Evolutionary conservation across 192 early-diverging fungal species (phyloP), one percentile per base, ranked within the genome.

Genomic region (Diversispora eburnea): DNA sequence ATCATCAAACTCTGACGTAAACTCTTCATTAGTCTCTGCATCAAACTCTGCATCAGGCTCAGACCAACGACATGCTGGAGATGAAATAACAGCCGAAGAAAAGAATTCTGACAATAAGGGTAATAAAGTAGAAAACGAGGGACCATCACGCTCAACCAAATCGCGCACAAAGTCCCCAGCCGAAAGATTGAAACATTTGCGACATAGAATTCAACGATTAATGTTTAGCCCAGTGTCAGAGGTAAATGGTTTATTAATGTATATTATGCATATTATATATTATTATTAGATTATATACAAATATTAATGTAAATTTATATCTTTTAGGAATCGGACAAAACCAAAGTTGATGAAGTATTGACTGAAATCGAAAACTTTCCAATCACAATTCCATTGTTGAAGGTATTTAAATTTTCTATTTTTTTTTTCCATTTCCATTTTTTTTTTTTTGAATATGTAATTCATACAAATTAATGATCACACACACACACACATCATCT

Each of bases 161-260:
- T 52, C 17, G 10, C 10, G 17, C 5, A 25, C 52, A 71, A 55
- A 39, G 25, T 25, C 71, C 43, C 80, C 80, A 1, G 70, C 55
- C 42, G 80, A 78, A 3, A 73, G 70, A 25, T 72, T 81, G 7
- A 47, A 78, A 20, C 76, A 81, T 25, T 25, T 81, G 43, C 69
- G 80, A 59, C 80, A 81, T 49, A 81, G 76, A n/a, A 75, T 81
- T 43, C 80, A 81, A 59, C 78, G 77, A 58, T 39, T 81, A 13
- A 77, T 76, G 61, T 46, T 81, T 48, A 77, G 78, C 19, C n/a
- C 51, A 33, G 25, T 54, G 64, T 72, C 8, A 49, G 74, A 3
- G 54, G 76, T 67, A 73, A n/a, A n/a, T 75, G 75, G 77, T 78
- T 77, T 20, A 10, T 45, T 57, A 20, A 10, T 61, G 3, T 19